phyloP scores from a whole-genome alignment of 306 rosid species.

The Castanea mollissima region DNA sequence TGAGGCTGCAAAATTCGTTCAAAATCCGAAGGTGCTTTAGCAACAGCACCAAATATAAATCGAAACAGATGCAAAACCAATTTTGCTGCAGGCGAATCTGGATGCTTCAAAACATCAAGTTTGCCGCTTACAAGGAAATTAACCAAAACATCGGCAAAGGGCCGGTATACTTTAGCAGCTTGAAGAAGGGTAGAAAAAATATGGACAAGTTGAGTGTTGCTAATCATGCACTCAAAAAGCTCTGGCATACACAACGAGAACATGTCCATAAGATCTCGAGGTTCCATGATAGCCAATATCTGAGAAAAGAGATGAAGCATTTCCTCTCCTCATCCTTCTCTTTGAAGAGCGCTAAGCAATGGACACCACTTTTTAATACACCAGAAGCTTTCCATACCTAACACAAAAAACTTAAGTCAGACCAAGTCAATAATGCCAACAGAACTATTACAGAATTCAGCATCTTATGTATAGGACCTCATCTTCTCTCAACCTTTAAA shows the following conservation, averaged over 20 bases:
- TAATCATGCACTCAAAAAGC: conserved; percentile 95
- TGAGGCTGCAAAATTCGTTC: conserved; percentile 99
- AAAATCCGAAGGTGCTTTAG: conserved; percentile 94
- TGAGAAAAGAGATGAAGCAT: conserved; percentile 93
- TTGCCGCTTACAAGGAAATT: conserved; percentile 85
- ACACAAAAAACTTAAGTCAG: conserved; percentile 30
- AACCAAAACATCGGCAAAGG: conserved; percentile 94
- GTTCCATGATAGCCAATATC: conserved; percentile 96
- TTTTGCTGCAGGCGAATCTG: conserved; percentile 89
- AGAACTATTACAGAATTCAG: conserved; percentile 22
- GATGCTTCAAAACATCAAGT: conserved; percentile 81
- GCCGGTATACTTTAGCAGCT: conserved; percentile 77
- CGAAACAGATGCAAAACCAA: conserved; percentile 90
- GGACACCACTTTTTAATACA: conserved; percentile 93
- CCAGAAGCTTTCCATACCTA: conserved; percentile 97
- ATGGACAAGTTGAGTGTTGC: conserved; percentile 86
- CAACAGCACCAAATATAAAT: conserved; percentile 86
- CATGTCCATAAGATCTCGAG: conserved; percentile 99
- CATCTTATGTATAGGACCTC: conserved; percentile 57
- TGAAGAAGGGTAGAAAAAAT: conserved; percentile 89
- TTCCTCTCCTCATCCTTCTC: conserved; percentile 98
- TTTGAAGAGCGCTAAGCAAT: conserved; percentile 94
- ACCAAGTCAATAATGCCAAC: conserved; percentile 16
- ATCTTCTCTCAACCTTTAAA: conserved; percentile 94
- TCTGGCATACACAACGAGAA: conserved; percentile 98